Percentiles rank a stretch among this genome's conserved stretches.
Conservation (phyloP, 108 stramenopile species). For the Bacterosira constricta region DNA sequence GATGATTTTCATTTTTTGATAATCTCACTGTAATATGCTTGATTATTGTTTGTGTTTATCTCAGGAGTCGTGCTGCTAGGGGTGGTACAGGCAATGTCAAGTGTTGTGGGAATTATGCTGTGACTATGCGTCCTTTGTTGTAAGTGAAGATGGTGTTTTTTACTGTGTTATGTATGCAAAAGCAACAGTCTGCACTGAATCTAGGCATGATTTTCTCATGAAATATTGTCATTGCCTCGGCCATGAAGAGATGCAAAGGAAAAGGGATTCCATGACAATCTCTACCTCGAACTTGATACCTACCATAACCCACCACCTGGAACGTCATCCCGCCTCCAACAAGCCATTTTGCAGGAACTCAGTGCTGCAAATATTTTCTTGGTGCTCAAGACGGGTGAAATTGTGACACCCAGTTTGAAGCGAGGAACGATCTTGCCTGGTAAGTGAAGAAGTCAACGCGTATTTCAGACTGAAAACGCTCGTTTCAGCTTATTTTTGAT, state of each 20-base stretch:
- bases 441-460: background rate
- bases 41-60: too few relatives aligned
- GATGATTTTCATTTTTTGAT: too few relatives aligned
- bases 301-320: slow-evolving; percentile 54
- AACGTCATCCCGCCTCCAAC: slow-evolving; percentile 7
- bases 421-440: slow-evolving; percentile 82
- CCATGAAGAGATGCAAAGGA: slow-evolving; percentile 65
- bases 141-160: too few relatives aligned
- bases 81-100: slow-evolving; percentile 80
- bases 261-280: slow-evolving; percentile 81
- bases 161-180: too few relatives aligned
- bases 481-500: too few relatives aligned
- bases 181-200: too few relatives aligned
- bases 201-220: too few relatives aligned
- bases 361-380: slow-evolving; percentile 85
- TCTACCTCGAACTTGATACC: slow-evolving; percentile 84
- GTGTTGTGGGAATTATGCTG: slow-evolving; percentile 81
- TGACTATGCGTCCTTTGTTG: slow-evolving; percentile 75
- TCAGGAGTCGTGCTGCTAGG: slow-evolving; percentile 71
- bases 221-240: background rate
- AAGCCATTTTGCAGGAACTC: slow-evolving; percentile 80
- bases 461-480: too few relatives aligned
- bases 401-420: slow-evolving; percentile 78
- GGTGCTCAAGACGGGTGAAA: slow-evolving; percentile 79
- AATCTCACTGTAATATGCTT: too few relatives aligned